Conservation (phyloP, 2,329 filamentous ascomycete genomes). For the Colletotrichum tropicicola region DNA sequence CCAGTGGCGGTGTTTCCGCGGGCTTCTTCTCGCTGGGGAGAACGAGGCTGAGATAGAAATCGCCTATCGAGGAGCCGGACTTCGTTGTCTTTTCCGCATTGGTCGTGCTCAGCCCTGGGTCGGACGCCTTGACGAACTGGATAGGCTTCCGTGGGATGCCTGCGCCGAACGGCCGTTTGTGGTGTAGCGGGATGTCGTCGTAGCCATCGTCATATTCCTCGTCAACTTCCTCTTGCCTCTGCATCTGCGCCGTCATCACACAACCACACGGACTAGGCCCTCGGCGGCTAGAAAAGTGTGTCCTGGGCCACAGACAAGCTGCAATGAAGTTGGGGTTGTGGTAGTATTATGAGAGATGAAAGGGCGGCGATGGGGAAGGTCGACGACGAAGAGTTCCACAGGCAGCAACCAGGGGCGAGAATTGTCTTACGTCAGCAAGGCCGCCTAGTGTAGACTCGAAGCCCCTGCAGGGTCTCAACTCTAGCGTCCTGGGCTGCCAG, state of each 20-base stretch:
- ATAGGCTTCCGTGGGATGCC: constrained; percentile 64
- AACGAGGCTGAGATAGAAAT: constrained; percentile 75
- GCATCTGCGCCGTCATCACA: background rate
- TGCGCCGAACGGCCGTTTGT: constrained; percentile 62
- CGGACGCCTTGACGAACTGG: constrained; percentile 65
- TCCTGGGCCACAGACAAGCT: too few relatives aligned
- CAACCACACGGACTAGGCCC: too few relatives aligned
- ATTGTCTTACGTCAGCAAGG: background rate
- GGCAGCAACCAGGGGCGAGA: background rate
- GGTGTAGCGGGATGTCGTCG: constrained; percentile 59
- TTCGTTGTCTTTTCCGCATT: constrained; percentile 36
- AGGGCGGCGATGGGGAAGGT: background rate
- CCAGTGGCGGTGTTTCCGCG: background rate
- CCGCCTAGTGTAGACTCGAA: background rate
- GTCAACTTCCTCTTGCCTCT: constrained; percentile 7
- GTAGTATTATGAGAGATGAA: background rate
- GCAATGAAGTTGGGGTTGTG: background rate
- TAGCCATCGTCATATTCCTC: constrained; percentile 47
- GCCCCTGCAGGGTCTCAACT: constrained; percentile 5
- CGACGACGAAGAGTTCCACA: background rate
- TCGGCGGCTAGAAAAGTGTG: too few relatives aligned
- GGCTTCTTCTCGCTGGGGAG: constrained; percentile 50
- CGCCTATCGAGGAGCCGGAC: constrained; percentile 50
- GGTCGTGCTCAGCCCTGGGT: constrained; percentile 42
- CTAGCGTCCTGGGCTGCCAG: background rate